Base-by-base conservation (phyloP, 2,329 filamentous ascomycete species). In the Penicillium sp. region DNA sequence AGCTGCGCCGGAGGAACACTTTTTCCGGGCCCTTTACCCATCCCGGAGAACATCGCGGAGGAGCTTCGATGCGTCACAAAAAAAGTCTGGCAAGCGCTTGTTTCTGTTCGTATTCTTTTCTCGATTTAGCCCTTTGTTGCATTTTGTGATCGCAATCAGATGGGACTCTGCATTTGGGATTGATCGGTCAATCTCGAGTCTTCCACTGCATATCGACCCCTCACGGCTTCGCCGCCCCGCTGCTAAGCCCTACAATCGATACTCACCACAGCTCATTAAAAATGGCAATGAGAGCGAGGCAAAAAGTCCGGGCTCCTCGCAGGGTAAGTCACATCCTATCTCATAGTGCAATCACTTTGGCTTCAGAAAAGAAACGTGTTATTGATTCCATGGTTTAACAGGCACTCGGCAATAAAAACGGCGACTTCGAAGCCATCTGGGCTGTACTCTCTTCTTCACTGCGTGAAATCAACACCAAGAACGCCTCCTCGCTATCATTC, bases 401-500 rank as follows among this genome's bases (percentile, higher is more conserved):
- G 85, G 82, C 83, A 57, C 71, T 85, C 21, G 66, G 69, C 3
- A 79, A 78, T 58, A 68, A 87, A 62, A 79, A 81, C 9, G 81
- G 88, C 64, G 90, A 95, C 63, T 96, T 96, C 68, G 89, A 96
- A n/a, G 79, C 83, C 2, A 89, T 86, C 64, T 99, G 94, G 94
- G 79, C 80, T 14, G 84, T 85, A 46, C 83, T 99, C 7, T 81
- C 86, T 47, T 82, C 85, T 48, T 91, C 93, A 3, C 83, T 99
- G 52, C 81, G 79, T 56, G 90, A 96, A 68, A 97, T 99, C 51
- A 92, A 97, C 75, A 89, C 86, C 57, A 92, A 95, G 71, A 94
- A 96, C 70, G 91, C 91, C 59, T 95, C 91, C 9, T 81, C 83
- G 16, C 83, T 99, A 2, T 96, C 92, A 1, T 99, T 97, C 76